These are phyloP conservation scores for Hypomontagnella submonticulosa DNA, from an alignment of 495 filamentous ascomycete genomes.

Conservation along the genomic window DNA sequence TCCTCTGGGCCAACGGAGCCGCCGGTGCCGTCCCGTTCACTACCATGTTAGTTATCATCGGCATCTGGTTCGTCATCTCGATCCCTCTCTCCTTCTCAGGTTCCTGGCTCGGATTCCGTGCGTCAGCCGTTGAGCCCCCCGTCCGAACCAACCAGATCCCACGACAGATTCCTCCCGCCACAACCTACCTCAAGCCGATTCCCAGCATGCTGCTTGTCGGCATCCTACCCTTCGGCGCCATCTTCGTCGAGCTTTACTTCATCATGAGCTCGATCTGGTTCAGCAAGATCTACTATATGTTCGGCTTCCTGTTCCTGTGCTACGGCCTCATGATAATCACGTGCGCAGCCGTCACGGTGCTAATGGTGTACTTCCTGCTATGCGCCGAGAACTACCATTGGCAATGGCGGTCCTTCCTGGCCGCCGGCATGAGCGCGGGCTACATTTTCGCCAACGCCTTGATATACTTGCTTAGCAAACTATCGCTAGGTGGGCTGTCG, in stretches of 20 bases:
- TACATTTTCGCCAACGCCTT: conserved; percentile 92
- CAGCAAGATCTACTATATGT: conserved; percentile 99
- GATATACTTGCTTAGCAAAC: conserved; percentile 85
- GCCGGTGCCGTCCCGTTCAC: conserved; percentile 95
- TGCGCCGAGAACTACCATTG: conserved; percentile 98
- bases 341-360: conserved; percentile 87
- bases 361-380: conserved; percentile 93
- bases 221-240: conserved; percentile 91
- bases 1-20: conserved; percentile 90
- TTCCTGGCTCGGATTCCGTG: conserved; percentile 89
- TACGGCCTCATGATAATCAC: conserved; percentile 98
- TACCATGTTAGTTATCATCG: conserved; percentile 92
- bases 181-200: conserved; percentile 81
- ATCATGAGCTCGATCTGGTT: conserved; percentile 99
- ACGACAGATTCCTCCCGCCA: conserved; percentile 87
- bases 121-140: conserved; percentile 73
- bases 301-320: conserved; percentile 97
- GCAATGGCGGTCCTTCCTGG: conserved; percentile 95
- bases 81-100: conserved; percentile 90
- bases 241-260: conserved; percentile 97
- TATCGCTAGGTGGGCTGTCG: conserved; percentile 84
- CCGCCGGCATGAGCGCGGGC: conserved; percentile 83
- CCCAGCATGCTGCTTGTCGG: conserved; percentile 91
- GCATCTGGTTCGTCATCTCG: conserved; percentile 96
- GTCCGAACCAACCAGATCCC: conserved; percentile 98